Evolutionary conservation across 1,139 yeast species (phyloP).

Genomic region (Yamadazyma membranifaciens): DNA sequence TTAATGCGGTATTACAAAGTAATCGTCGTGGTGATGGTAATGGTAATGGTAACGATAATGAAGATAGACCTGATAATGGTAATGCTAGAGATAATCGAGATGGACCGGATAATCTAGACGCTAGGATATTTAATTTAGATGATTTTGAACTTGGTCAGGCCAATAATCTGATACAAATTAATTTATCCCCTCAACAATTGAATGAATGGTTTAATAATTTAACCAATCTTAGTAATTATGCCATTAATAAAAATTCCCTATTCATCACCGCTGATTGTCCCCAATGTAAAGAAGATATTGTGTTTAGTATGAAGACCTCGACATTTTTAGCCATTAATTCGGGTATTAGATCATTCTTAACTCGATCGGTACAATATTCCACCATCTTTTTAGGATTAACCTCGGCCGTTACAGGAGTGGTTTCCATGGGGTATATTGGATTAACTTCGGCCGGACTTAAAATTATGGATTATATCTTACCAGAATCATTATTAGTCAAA

Average conservation of each 20-base stretch:
- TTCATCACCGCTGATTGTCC: conserved; percentile 39
- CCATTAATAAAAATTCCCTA: conserved; percentile 11
- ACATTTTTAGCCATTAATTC: conserved; percentile 24
- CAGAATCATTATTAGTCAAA: conserved; percentile 32
- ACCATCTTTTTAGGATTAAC: conserved; percentile 37
- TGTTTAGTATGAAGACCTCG: conserved; percentile 34
- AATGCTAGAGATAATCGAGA: not conserved
- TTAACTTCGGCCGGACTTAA: conserved; percentile 41
- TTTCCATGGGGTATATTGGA: conserved; percentile 43
- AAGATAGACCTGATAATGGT: not conserved
- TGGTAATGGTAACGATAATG: conserved; percentile 1
- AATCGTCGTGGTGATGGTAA: too few relatives aligned
- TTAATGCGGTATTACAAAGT: too few relatives aligned
- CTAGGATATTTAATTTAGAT: conserved; percentile 1
- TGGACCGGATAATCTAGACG: not conserved
- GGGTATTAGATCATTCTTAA: conserved; percentile 20
- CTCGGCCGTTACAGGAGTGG: conserved; percentile 42
- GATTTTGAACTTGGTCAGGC: conserved; percentile 6
- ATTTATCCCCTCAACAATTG: conserved; percentile 20
- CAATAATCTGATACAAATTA: conserved; percentile 11
- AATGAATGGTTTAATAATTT: conserved; percentile 20
- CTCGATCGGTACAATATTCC: conserved; percentile 29
- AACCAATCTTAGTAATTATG: conserved; percentile 4
- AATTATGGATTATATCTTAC: conserved; percentile 38
- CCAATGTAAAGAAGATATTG: conserved; percentile 41